Percentiles rank a stretch among this genome's conserved stretches.
Evolutionary conservation across 345 rosid species (phyloP).

Genomic region (Jatropha curcas): DNA sequence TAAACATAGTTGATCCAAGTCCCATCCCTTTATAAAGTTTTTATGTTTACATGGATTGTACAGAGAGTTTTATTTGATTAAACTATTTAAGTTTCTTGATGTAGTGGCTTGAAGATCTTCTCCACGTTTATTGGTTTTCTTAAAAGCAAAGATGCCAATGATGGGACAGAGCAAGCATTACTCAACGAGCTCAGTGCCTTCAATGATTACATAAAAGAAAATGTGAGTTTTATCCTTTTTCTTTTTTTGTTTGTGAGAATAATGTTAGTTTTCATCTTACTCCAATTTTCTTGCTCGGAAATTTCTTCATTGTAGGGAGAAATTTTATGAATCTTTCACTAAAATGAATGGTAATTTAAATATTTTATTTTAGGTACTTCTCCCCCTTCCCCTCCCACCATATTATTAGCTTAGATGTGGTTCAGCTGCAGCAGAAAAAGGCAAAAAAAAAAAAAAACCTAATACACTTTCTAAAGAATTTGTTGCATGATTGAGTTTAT

Average conservation of each 20-base stretch:
- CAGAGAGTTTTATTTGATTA: neutral
- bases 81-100: conserved; percentile 21
- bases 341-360: no score
- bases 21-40: neutral
- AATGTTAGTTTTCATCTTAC: conserved; percentile 40
- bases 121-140: conserved; percentile 88
- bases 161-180: conserved; percentile 81
- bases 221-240: conserved; percentile 41
- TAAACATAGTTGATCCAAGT: neutral
- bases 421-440: no score
- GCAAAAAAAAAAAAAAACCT: no score
- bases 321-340: neutral
- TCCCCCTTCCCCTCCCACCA: no score
- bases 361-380: no score
- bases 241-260: no score
- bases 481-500: neutral
- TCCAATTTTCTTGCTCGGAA: neutral
- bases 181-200: conserved; percentile 65
- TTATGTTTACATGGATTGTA: neutral
- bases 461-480: neutral
- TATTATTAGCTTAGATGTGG: no score
- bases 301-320: neutral
- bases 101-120: conserved; percentile 86
- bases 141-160: conserved; percentile 78
- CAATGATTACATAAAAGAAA: conserved; percentile 60